Evolutionary conservation across 495 filamentous ascomycete genomes (phyloP), one percentile per base, ranked within the genome.

Genomic region (Xylaria scruposa): DNA sequence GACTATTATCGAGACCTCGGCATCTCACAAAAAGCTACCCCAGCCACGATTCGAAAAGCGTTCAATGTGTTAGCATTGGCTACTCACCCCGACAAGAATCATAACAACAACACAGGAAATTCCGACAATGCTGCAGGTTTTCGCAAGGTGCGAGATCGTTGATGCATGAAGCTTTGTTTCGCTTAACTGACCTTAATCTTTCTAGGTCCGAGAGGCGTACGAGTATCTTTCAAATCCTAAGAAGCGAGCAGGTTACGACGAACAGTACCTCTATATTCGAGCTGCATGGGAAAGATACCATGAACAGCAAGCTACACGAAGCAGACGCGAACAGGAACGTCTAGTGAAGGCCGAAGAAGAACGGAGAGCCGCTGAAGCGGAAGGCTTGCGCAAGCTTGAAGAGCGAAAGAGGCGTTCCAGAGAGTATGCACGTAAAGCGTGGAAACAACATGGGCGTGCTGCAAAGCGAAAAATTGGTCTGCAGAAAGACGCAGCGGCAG

Each of bases 1-100:
- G 61, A 64, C 12, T 64, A 47, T 40, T 64, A 64, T 31, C 36
- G n/a, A 42, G 38, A 64, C 13, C 61, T 64, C 12, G n/a, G 61
- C 0, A 38, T 64, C n/a, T 47, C 61, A 4, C 21, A 64, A 21
- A n/a, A 9, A 3, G 40, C 38, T 0, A 47, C 1, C 12, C 4
- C 5, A 31, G 19, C 21, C 3, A 10, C 5, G 4, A 64, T 64
- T 29, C 61, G 61, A 42, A 10, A 46, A 9, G 61, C 61, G 9
- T 46, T 42, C 38, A 26, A 2, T 13, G 29, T 10, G 21, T 29
- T 46, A 15, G 61, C 61, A 8, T 17, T 26, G 17, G 38, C 38
- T 8, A 64, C 61, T 9, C 61, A 64, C 9, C 61, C 61, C 3
- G 61, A 64, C 40, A 64, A 64, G 61, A 64, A 64, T 4, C 10